Percentiles rank a stretch among this genome's conserved stretches.
Conservation (phyloP, 2,329 filamentous ascomycete species). For the Cordyceps militaris region DNA sequence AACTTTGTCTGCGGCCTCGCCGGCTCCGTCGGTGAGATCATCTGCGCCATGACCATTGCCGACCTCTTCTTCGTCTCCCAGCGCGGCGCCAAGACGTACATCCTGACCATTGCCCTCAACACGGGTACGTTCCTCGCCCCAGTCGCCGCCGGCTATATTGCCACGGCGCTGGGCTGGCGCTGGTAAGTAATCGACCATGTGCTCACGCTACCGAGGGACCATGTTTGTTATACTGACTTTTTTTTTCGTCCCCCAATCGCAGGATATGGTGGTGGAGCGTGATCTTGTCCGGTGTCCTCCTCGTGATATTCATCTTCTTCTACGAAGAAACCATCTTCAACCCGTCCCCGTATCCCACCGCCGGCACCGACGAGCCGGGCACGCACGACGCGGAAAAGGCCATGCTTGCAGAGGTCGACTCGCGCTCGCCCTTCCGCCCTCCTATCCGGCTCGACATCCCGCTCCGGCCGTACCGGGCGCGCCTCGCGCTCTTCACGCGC, state of each 20-base stretch:
- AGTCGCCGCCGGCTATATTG: constrained; percentile 32
- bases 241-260: too few relatives aligned
- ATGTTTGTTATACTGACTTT: too few relatives aligned
- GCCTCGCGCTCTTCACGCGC: constrained; percentile 29
- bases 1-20: constrained; percentile 37
- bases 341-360: too few relatives aligned
- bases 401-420: too few relatives aligned
- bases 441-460: constrained; percentile 25
- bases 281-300: constrained; percentile 31
- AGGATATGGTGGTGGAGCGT: constrained; percentile 40
- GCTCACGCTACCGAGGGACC: too few relatives aligned
- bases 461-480: constrained; percentile 35
- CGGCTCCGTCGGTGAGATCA: constrained; percentile 35
- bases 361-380: neutral
- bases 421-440: too few relatives aligned
- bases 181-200: too few relatives aligned
- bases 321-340: too few relatives aligned
- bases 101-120: constrained; percentile 25
- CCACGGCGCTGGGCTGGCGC: constrained; percentile 34
- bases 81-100: constrained; percentile 38
- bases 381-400: too few relatives aligned
- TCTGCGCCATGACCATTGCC: constrained; percentile 40
- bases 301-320: constrained; percentile 34
- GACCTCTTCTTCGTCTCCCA: constrained; percentile 44
- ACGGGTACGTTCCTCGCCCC: constrained; percentile 27